Evolutionary conservation across 1,139 yeast genomes (phyloP), one percentile per base, ranked within the genome.

Genomic region (Saccharomycopsis hybrid): DNA sequence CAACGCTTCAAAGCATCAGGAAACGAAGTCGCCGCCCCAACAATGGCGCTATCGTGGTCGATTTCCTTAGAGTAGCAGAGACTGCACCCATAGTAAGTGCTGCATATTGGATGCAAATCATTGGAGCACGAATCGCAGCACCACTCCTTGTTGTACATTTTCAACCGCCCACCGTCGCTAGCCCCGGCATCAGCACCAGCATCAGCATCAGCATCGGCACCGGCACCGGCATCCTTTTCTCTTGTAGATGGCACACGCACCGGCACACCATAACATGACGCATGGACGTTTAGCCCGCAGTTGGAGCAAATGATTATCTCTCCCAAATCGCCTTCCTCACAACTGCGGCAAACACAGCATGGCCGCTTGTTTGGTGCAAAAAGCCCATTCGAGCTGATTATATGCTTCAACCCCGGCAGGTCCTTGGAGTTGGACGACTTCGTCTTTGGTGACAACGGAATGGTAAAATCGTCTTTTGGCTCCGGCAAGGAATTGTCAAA

Each of bases 71-170:
- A 74, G 40, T 78, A 73, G 63, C 97, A 90, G 32, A 89, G 61
- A 11, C 72, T 68, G 62, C 97, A 90, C 1, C 74, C 65, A 60
- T 86, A 85, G 18, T 72, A 68, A 0, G 83, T 74, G 11, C 82
- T 75, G 35, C 73, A 70, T 5, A 73, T 59, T 0, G 94, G 92
- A 53, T 77, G 74, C 49, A 79, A 62, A 49, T 82, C 84, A 60
- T 89, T 89, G 2, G 80, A 69, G 61, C 97, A 90, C 2, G 82
- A 74, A 59, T 88, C 96, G 66, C 97, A 90, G 35, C 75, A 65
- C 97, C 97, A 90, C 47, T 71, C 75, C 31, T 45, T 46, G 7
- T 38, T 44, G 35, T 28, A 41, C 45, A 45, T 46, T 24, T 41
- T 42, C 18, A 18, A 18, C 18, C 18, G 18, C 18, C 18, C 18